Evolutionary conservation across 2,329 filamentous ascomycete genomes (phyloP), one percentile per base, ranked within the genome.

Genomic region (Neurospora sp.): DNA sequence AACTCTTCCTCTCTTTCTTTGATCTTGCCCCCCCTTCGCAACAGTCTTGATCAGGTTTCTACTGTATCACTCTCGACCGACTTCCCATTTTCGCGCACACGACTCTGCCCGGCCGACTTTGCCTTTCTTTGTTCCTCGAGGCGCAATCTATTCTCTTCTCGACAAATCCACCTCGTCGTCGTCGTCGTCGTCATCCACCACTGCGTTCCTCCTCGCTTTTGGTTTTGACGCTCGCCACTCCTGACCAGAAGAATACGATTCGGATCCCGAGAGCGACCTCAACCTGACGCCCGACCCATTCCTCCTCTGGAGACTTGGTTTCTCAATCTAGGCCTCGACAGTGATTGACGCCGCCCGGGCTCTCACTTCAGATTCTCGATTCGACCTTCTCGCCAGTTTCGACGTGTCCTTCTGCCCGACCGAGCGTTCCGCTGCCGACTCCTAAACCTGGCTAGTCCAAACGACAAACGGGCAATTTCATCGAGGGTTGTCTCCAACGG

Each of bases 61-160:
- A 69, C 62, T 71, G 33, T 68, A 43, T 66, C 67, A 66, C 67
- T 46, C 66, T 66, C 28, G 52, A 69, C 68, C 58, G 66, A 70
- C 69, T 73, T 67, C 39, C 68, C 73, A 70, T 72, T 68, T 40
- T 71, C 68, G 69, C 68, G 68, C 52, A 70, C 67, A 70, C 68
- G 66, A 71, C 62, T 68, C 73, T 72, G 72, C 70, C 74, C 74
- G 72, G 71, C 71, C 71, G 73, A 73, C 73, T 74, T 73, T 38
- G 70, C 73, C 67, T 71, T 72, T 72, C 75, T 75, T 76, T 76
- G 75, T 75, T 69, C 74, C 73, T 75, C 76, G 74, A 77, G 76
- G 74, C 77, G 75, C 76, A 76, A 76, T 73, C 74, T 75, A 73
- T 67, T 66, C 69, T 66, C 70, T 67, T 70, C 72, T 71, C 72